phyloP scores from a whole-genome alignment of 2,329 filamentous ascomycete species.

The Claviceps citrina region DNA sequence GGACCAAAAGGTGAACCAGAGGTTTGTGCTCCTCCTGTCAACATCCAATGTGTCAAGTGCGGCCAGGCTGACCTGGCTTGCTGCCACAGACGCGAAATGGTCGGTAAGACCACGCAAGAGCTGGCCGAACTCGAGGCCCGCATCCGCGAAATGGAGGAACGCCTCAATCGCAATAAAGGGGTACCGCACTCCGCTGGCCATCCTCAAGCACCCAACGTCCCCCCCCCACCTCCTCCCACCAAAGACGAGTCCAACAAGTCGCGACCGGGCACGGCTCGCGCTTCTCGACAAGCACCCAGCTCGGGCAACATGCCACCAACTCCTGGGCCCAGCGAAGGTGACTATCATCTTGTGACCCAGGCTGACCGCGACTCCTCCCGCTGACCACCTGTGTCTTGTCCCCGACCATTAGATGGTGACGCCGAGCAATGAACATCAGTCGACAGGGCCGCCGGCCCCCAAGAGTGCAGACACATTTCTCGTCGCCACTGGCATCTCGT shows the following conservation, averaged over 20 bases:
- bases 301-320: constrained; percentile 44
- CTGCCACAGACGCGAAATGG: constrained; percentile 26
- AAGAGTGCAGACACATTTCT: too few species aligned
- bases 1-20: constrained; percentile 61
- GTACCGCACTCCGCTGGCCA: constrained; percentile 7
- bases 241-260: constrained; percentile 27
- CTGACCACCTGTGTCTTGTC: constrained; percentile 2
- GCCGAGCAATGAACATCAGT: constrained; percentile 15
- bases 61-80: not conserved
- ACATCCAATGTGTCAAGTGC: not conserved
- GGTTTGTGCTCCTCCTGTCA: constrained; percentile 39
- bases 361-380: constrained; percentile 10
- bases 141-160: constrained; percentile 72
- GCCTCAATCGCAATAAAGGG: constrained; percentile 35
- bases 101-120: constrained; percentile 60
- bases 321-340: constrained; percentile 47
- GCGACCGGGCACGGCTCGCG: constrained; percentile 38
- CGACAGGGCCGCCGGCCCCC: too few species aligned
- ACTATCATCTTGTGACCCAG: constrained; percentile 29
- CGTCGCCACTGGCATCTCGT: not conserved
- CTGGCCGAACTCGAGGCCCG: constrained; percentile 74
- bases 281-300: constrained; percentile 34
- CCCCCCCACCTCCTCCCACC: constrained; percentile 7
- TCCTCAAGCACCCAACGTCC: constrained; percentile 6
- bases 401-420: constrained; percentile 20